Conservation (phyloP, 2,329 filamentous ascomycete genomes). For the Lasiodiplodia hormozganensis region DNA sequence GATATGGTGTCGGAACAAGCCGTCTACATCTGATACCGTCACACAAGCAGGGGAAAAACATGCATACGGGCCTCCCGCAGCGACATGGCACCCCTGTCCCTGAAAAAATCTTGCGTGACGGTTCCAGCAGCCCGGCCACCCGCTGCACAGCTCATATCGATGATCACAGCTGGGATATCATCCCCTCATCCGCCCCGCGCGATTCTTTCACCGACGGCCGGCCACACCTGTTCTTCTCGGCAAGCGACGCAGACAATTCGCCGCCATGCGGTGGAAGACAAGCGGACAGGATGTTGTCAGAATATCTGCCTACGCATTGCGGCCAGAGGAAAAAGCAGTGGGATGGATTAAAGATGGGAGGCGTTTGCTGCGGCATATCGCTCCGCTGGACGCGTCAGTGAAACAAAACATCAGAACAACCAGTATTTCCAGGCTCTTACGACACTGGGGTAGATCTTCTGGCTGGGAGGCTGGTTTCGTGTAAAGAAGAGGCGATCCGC, state of each 20-base stretch:
- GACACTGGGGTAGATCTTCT: not conserved
- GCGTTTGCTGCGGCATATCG: slow-evolving; percentile 19
- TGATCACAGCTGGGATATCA: not conserved
- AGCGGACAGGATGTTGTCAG: not conserved
- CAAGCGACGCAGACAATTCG: not conserved
- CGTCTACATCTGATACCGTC: not conserved
- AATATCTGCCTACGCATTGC: not conserved
- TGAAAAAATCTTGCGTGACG: slow-evolving; percentile 12
- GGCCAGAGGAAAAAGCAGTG: not conserved
- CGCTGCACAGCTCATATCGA: not conserved
- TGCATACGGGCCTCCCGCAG: slow-evolving; percentile 12
- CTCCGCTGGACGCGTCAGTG: not conserved
- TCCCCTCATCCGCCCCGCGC: not conserved
- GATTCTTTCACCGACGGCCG: not conserved
- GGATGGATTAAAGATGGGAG: not conserved
- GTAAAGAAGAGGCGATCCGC: slow-evolving; percentile 5
- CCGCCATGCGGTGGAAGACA: not conserved
- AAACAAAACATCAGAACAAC: not conserved
- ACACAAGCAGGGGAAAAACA: slow-evolving; percentile 8
- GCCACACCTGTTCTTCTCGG: not conserved
- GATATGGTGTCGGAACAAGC: slow-evolving; percentile 19
- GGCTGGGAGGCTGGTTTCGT: slow-evolving; percentile 1
- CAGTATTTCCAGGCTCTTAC: not conserved
- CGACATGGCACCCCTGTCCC: slow-evolving; percentile 9
- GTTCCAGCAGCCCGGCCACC: slow-evolving; percentile 16